Evolutionary conservation across 164 flowering plant genomes (phyloP), one percentile per base, ranked within the genome.

Genomic region (Vitis rupestris): DNA sequence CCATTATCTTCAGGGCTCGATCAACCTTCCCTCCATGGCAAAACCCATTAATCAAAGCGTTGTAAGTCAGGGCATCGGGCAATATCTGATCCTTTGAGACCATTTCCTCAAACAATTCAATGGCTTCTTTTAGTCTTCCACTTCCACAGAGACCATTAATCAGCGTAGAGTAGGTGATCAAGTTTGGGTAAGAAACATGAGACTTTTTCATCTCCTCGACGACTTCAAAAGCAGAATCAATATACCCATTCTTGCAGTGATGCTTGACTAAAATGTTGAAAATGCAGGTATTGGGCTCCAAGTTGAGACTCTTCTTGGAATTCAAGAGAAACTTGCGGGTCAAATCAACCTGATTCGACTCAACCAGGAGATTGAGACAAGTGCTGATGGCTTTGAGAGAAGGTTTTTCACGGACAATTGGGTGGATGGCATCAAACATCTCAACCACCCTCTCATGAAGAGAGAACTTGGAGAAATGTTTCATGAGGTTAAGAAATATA

Each of bases 31-130:
- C 97, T 9, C 53, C 81, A 44, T 74, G 83, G 72, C 93, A 95
- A 71, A 95, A 95, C 10, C 97, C 98, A 73, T 80, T 78, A 27
- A 95, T 91, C 77, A 93, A 69, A 61, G 82, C 75, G 77, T 90
- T 90, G 66, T 90, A 93, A 31, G 97, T 90, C 19, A 91, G 66
- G 1, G 84, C 81, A 77, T 95, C 99, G 0, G 99, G 98, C 23
- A 82, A 30, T 15, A 95, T 88, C 30, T 82, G 74, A 69, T 85
- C 85, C 76, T 82, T 81, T 1, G 93, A 82, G 27, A 95, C 78
- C 97, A 95, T 95, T 61, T 90, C 88, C 81, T 95, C 99, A 72
- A 95, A 91, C 72, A 95, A 61, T 14, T 87, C 80, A n/a, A 90
- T 19, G 3, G 99, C 99, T 69, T 93, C 93, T 74, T 82, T 70